Percentiles rank a stretch among this genome's conserved stretches.
These are phyloP conservation scores for Stephanodiscus triporus DNA, from an alignment of 108 stramenopile species.

Conservation along the genomic window DNA sequence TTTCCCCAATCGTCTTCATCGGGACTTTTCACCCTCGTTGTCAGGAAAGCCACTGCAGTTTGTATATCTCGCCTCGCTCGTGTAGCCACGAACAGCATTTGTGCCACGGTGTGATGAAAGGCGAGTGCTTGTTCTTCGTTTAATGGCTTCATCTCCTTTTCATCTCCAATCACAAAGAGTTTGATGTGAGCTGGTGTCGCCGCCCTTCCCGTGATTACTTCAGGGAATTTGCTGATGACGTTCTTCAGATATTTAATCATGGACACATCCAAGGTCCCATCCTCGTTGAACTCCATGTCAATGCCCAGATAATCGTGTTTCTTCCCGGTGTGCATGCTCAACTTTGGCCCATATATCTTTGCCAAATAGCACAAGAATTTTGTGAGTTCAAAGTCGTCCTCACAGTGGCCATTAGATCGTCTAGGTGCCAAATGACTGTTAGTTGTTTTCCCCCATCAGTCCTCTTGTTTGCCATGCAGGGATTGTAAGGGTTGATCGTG, in stretches of 20 bases:
- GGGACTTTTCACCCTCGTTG: too few species aligned
- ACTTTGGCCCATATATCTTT: constrained; percentile 20
- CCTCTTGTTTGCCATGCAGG: constrained; percentile 14
- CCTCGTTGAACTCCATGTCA: constrained; percentile 27
- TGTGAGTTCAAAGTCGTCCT: not conserved
- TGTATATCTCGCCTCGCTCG: too few species aligned
- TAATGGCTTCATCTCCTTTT: too few species aligned
- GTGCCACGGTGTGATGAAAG: too few species aligned
- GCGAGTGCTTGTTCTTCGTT: too few species aligned
- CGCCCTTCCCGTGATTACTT: too few species aligned
- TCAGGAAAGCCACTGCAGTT: too few species aligned
- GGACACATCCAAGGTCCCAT: not conserved
- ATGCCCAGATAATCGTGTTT: constrained; percentile 55
- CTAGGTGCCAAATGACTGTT: constrained; percentile 57
- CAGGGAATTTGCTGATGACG: too few species aligned
- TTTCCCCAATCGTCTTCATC: too few species aligned
- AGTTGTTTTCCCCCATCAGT: constrained; percentile 16
- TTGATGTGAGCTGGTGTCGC: too few species aligned
- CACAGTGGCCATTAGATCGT: constrained; percentile 38
- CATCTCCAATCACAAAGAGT: too few species aligned
- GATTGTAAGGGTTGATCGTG: constrained; percentile 32
- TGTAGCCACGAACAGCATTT: too few species aligned
- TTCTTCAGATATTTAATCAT: constrained; percentile 17
- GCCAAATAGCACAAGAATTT: not conserved
- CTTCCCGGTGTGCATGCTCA: constrained; percentile 26